Evolutionary conservation across 257 asterid species (phyloP).

Genomic region (Penstemon davidsonii): DNA sequence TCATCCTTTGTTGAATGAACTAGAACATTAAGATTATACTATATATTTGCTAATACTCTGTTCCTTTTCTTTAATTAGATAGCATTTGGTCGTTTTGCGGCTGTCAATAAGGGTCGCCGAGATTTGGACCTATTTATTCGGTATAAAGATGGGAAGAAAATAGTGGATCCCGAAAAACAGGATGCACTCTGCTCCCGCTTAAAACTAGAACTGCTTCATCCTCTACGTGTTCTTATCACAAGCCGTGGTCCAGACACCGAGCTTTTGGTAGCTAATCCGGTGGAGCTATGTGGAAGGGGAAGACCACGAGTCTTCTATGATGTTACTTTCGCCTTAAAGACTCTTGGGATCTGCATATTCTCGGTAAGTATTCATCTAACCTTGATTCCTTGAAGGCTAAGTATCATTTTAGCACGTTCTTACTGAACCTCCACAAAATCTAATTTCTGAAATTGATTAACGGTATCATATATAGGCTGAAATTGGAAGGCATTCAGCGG

Average conservation of each 20-base stretch:
- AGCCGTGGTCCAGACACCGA: slow-evolving; percentile 83
- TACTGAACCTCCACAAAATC: neutral
- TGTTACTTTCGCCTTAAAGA: slow-evolving; percentile 66
- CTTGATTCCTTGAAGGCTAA: neutral
- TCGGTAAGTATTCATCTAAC: slow-evolving; percentile 46
- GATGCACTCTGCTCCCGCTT: slow-evolving; percentile 60
- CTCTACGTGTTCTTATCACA: slow-evolving; percentile 68
- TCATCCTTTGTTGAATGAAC: neutral
- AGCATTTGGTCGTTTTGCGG: slow-evolving; percentile 68
- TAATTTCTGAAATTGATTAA: neutral
- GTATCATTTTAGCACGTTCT: neutral
- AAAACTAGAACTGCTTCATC: slow-evolving; percentile 79
- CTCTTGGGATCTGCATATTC: slow-evolving; percentile 71
- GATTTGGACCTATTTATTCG: slow-evolving; percentile 74
- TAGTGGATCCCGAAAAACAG: slow-evolving; percentile 78
- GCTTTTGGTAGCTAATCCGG: slow-evolving; percentile 84
- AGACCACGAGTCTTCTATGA: slow-evolving; percentile 86
- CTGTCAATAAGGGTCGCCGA: slow-evolving; percentile 57
- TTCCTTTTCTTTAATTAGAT: slow-evolving; percentile 42
- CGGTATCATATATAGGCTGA: slow-evolving; percentile 54
- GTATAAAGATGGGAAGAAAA: slow-evolving; percentile 67
- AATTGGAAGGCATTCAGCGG: slow-evolving; percentile 68
- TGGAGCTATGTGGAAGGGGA: slow-evolving; percentile 83
- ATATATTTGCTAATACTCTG: slow-evolving; percentile 12
- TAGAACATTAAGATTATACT: neutral